A percentile compares a stretch with the other conserved stretches of the same genome.
Conservation (phyloP, 2,329 filamentous ascomycete genomes). For the Verticillium albo-atrum region DNA sequence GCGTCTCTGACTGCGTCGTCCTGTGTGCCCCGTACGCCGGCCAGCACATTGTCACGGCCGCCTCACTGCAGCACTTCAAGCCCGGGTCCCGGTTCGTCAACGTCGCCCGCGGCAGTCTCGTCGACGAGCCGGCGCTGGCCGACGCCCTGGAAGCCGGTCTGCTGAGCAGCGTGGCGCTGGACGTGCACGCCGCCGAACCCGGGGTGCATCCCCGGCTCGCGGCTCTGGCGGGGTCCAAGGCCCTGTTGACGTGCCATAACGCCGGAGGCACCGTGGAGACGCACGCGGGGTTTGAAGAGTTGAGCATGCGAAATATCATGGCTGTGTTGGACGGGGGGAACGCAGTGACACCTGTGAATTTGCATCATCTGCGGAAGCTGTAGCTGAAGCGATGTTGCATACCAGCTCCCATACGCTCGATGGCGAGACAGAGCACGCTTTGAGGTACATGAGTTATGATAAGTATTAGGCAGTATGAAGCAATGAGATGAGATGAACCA, state of each 20-base stretch:
- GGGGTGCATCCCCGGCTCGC: constrained; percentile 41
- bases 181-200: constrained; percentile 62
- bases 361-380: constrained; percentile 39
- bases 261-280: constrained; percentile 64
- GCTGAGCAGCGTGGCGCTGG: constrained; percentile 52
- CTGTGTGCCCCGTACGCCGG: constrained; percentile 53
- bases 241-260: constrained; percentile 62
- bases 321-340: constrained; percentile 47
- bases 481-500: constrained; percentile 6
- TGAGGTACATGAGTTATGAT: not conserved
- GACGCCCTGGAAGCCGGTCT: constrained; percentile 49
- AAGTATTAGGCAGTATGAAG: constrained; percentile 8
- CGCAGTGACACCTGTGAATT: constrained; percentile 59
- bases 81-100: constrained; percentile 58
- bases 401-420: too few species aligned
- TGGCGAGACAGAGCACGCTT: too few species aligned
- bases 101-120: constrained; percentile 58
- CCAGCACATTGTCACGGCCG: constrained; percentile 36
- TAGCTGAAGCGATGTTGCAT: not conserved
- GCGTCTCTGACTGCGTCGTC: constrained; percentile 53
- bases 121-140: constrained; percentile 61
- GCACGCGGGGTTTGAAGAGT: constrained; percentile 60
- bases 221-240: constrained; percentile 34
- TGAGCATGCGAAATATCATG: constrained; percentile 64
- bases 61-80: constrained; percentile 46